Conservation (phyloP, 257 asterid species). For the Echium plantagineum region DNA sequence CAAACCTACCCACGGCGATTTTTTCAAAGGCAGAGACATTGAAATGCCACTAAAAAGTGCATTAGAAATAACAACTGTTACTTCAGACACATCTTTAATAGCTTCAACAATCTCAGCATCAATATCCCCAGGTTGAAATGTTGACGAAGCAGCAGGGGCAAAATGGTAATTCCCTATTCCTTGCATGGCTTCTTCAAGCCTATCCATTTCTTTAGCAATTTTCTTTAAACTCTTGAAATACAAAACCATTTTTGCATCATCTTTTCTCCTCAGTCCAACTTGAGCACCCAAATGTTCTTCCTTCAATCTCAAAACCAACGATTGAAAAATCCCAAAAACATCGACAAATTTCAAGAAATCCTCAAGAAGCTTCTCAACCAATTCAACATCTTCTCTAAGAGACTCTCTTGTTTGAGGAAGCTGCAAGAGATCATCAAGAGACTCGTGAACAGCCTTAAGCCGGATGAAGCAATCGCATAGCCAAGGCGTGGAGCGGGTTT, state of each 20-base stretch:
- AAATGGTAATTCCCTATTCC: conserved; percentile 19
- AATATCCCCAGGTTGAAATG: conserved; percentile 17
- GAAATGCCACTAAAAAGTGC: conserved; percentile 43
- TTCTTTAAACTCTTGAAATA: conserved; percentile 31
- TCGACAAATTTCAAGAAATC: conserved; percentile 62
- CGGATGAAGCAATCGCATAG: conserved; percentile 45
- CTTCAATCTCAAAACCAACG: conserved; percentile 37
- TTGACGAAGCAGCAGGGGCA: not conserved
- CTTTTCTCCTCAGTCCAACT: conserved; percentile 45
- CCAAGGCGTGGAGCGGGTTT: conserved; percentile 33
- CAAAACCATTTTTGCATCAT: conserved; percentile 20
- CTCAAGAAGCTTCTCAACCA: conserved; percentile 63
- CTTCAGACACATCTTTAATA: conserved; percentile 37
- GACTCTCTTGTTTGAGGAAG: conserved; percentile 72
- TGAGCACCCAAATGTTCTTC: conserved; percentile 56
- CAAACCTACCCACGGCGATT: conserved; percentile 28
- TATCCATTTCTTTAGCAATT: conserved; percentile 47
- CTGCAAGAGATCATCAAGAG: conserved; percentile 69
- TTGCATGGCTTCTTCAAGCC: conserved; percentile 16
- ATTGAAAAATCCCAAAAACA: conserved; percentile 56
- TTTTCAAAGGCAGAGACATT: conserved; percentile 31
- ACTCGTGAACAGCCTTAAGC: conserved; percentile 53
- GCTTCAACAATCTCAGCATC: conserved; percentile 38
- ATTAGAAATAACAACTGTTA: conserved; percentile 35
- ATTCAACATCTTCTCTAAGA: conserved; percentile 17